A percentile compares a stretch with the other conserved stretches of the same genome.
Evolutionary conservation across 2,329 filamentous ascomycete genomes (phyloP).

Genomic region (Tolypocladium ophioglossoides): DNA sequence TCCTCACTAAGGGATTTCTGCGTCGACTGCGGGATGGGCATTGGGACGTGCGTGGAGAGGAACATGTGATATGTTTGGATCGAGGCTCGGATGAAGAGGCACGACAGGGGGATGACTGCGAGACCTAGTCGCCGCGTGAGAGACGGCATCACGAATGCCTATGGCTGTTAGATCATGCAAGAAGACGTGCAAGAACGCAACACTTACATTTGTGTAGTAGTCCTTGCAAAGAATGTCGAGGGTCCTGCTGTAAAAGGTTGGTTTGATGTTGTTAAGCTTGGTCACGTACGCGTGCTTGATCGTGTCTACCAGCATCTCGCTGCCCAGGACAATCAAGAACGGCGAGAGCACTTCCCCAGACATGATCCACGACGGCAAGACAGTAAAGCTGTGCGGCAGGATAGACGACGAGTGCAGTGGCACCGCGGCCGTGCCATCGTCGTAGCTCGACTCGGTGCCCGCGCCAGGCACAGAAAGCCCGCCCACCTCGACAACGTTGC

Average conservation of each 20-base stretch:
- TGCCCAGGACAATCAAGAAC: constrained; percentile 87
- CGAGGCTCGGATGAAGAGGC: constrained; percentile 87
- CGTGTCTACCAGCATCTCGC: constrained; percentile 94
- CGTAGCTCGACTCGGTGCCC: constrained; percentile 34
- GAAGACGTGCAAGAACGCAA: neutral
- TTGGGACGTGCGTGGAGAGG: constrained; percentile 72
- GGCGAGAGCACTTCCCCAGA: constrained; percentile 84
- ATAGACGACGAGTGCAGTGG: constrained; percentile 62
- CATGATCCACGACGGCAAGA: constrained; percentile 67
- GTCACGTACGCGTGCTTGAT: constrained; percentile 96
- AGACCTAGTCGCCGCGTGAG: constrained; percentile 82
- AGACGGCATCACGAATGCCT: constrained; percentile 86
- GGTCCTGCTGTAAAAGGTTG: constrained; percentile 78
- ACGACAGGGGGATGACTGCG: constrained; percentile 84
- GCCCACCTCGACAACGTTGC: constrained; percentile 93
- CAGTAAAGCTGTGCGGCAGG: constrained; percentile 80
- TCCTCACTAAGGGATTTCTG: constrained; percentile 57
- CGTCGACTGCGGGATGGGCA: constrained; percentile 55
- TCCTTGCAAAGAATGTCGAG: constrained; percentile 93
- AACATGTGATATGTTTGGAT: constrained; percentile 99
- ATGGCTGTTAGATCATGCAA: neutral
- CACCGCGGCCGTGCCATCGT: constrained; percentile 39
- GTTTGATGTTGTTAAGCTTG: constrained; percentile 97
- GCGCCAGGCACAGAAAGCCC: constrained; percentile 58
- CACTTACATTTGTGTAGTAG: constrained; percentile 81